These are phyloP conservation scores for Aspergillus piperis DNA, from an alignment of 2,329 filamentous ascomycete species.

Conservation along the genomic window DNA sequence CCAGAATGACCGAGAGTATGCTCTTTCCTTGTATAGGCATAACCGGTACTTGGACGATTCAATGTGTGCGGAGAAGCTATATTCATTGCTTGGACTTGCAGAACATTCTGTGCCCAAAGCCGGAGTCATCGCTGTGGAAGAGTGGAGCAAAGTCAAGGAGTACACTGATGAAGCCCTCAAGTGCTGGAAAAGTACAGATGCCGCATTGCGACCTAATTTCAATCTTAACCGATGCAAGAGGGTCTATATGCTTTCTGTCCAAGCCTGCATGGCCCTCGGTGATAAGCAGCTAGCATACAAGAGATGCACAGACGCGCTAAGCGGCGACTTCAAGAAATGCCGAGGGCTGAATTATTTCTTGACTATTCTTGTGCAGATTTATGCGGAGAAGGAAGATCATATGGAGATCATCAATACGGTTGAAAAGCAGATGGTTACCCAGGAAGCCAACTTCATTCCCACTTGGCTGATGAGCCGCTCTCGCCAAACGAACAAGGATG, in stretches of 20 bases:
- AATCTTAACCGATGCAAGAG: neutral
- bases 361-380: neutral
- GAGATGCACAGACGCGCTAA: neutral
- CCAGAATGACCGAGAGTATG: neutral
- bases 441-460: neutral
- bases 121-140: neutral
- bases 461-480: neutral
- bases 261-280: neutral
- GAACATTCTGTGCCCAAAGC: neutral
- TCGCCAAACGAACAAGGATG: conserved; percentile 1
- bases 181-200: neutral
- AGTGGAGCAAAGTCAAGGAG: neutral
- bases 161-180: neutral
- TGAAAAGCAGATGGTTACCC: neutral
- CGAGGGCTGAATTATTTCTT: neutral
- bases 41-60: neutral
- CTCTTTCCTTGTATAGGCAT: neutral
- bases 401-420: neutral
- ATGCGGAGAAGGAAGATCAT: neutral
- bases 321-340: neutral
- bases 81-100: neutral
- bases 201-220: neutral
- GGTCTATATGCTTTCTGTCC: neutral
- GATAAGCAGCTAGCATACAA: neutral
- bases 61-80: neutral